A percentile compares a stretch with the other conserved stretches of the same genome.
phyloP scores from a whole-genome alignment of 192 early-diverging fungal genomes.

The Helicostylum pulchrum region DNA sequence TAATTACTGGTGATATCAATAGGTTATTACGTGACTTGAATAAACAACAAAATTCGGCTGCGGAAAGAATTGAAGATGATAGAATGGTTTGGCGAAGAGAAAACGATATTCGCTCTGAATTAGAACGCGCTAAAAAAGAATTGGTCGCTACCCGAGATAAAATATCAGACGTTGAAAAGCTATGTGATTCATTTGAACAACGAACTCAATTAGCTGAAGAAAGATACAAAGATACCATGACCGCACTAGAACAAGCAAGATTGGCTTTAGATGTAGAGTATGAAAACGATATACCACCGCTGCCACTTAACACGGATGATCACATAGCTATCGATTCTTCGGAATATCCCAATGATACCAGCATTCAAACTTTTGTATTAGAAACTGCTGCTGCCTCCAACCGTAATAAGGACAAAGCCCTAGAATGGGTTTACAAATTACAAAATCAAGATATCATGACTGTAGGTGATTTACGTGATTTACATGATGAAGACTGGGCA shows the following conservation, averaged over 20 bases:
- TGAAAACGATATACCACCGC: neutral
- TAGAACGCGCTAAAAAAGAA: conserved; percentile 23
- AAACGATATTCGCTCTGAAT: conserved; percentile 33
- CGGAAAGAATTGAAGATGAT: conserved; percentile 60
- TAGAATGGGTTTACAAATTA: conserved; percentile 66
- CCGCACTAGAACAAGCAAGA: conserved; percentile 19
- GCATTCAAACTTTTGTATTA: conserved; percentile 68
- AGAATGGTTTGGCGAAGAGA: conserved; percentile 36
- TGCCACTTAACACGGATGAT: conserved; percentile 7
- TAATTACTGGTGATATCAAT: conserved; percentile 77
- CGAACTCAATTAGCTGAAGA: conserved; percentile 26
- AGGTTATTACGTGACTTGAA: conserved; percentile 68
- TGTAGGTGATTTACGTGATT: conserved; percentile 68
- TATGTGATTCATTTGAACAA: conserved; percentile 24
- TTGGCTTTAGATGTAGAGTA: neutral
- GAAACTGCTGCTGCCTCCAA: conserved; percentile 66
- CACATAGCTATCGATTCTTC: conserved; percentile 8
- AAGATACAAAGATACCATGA: conserved; percentile 18
- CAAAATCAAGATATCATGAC: conserved; percentile 77
- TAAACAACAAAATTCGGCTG: conserved; percentile 46
- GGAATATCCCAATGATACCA: conserved; percentile 55
- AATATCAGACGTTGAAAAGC: conserved; percentile 22
- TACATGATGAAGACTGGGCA: conserved; percentile 74
- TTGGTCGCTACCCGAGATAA: conserved; percentile 2
- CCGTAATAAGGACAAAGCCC: conserved; percentile 63